Base-by-base conservation (phyloP, 2,329 filamentous ascomycete genomes). In the Colletotrichum spinosum region DNA sequence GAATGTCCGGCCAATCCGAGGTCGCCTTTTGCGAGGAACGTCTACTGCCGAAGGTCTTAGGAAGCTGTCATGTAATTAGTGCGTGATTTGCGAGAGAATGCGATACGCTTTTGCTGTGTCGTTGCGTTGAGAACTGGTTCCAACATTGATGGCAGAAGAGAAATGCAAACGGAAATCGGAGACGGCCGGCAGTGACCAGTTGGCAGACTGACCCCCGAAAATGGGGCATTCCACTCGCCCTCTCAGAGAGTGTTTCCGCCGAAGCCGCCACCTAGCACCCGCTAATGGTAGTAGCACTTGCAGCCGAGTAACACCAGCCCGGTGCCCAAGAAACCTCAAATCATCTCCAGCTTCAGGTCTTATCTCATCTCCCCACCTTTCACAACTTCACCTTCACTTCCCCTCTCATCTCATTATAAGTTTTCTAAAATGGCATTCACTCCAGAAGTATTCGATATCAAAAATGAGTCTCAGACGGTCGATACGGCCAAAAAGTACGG, bases 401-500 rank as follows among this genome's bases (percentile, higher is more conserved):
- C 17, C 34, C 34, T 44, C 60, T 15, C 44, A 38, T 35, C 39
- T 12, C 34, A 12, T 46, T 33, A 8, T 48, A 37, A 17, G 12
- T 50, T 60, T 35, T 68, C 66, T 44, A 67, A 55, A 38, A 64
- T 69, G 61, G 15, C 66, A 15, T 67, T 50, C 60, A 67, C 53
- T 49, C 56, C 65, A 9, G 55, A 63, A 37, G 69, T 42, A 50
- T 53, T 71, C 39, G 72, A 73, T 17, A 76, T 75, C 68, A 68
- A 70, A 13, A 72, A 70, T 45, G 55, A 69, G 39, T 50, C 67
- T 42, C 60, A 69, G 42, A 61, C 58, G 34, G 51, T n/a, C 11
- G 58, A 61, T 17, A 76, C 76, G 44, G 82, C 81, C 74, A 54
- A 68, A 12, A 69, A 75, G 38, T 77, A 84, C 75, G 75, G 75